These are phyloP conservation scores for Pisolithus microcarpus DNA, from an alignment of 768 basidiomycete genomes.

Conservation along the genomic window DNA sequence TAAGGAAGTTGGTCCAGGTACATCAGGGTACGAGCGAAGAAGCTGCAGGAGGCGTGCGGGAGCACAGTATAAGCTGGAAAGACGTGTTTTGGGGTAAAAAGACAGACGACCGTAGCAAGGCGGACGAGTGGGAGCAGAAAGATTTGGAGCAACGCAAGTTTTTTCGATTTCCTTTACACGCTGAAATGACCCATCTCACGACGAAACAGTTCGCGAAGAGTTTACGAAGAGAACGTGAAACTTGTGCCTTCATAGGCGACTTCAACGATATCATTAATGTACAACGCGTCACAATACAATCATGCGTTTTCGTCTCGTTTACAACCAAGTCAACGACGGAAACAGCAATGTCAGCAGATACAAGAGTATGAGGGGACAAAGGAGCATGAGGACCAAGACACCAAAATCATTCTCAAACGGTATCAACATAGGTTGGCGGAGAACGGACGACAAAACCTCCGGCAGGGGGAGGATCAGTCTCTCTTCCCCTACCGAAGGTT, in stretches of 20 bases:
- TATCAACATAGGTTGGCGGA: neutral
- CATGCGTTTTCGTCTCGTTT: neutral
- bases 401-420: neutral
- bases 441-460: neutral
- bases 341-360: neutral
- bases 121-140: slow-evolving; percentile 32
- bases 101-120: slow-evolving; percentile 3
- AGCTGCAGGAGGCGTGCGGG: slow-evolving; percentile 7
- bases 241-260: no score
- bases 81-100: slow-evolving; percentile 44
- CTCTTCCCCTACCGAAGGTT: slow-evolving; percentile 1
- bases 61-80: slow-evolving; percentile 37
- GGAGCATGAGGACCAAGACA: neutral
- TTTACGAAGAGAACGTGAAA: neutral
- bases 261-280: neutral
- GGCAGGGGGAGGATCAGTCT: neutral
- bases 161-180: neutral
- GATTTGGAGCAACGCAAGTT: slow-evolving; percentile 35
- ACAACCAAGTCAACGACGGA: neutral
- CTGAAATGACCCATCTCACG: neutral
- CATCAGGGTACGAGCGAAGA: slow-evolving; percentile 8
- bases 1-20: slow-evolving; percentile 46
- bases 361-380: neutral
- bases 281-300: neutral
- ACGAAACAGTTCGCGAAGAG: slow-evolving; percentile 7